phyloP scores from a whole-genome alignment of 2,329 filamentous ascomycete genomes.

The Fusarium hostae region DNA sequence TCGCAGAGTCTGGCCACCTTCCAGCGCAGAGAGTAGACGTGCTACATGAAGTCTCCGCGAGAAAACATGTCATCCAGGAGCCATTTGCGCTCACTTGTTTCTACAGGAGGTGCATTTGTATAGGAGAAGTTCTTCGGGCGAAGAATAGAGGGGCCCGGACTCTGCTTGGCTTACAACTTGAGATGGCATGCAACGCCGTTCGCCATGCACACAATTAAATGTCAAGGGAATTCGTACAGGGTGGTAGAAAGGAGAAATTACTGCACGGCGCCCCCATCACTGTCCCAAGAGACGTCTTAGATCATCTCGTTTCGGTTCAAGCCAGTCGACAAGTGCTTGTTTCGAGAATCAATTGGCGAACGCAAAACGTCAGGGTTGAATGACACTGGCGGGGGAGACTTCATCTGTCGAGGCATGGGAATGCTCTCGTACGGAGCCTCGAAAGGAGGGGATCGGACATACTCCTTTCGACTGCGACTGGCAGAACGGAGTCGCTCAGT shows the following conservation, averaged over 20 bases:
- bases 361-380: slow-evolving; percentile 53
- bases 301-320: slow-evolving; percentile 67
- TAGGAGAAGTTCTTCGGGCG: too few species aligned
- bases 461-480: slow-evolving; percentile 64
- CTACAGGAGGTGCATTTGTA: too few species aligned
- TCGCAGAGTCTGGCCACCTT: too few species aligned
- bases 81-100: too few species aligned
- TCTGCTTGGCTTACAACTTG: too few species aligned
- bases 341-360: slow-evolving; percentile 48
- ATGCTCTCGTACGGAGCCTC: slow-evolving; percentile 58
- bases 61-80: too few species aligned
- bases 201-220: too few species aligned
- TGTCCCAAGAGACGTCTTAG: slow-evolving; percentile 46
- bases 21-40: too few species aligned
- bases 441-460: slow-evolving; percentile 40
- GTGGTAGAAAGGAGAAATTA: slow-evolving; percentile 32
- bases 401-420: slow-evolving; percentile 46
- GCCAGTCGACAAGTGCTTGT: slow-evolving; percentile 60
- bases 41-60: too few species aligned
- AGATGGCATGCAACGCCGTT: too few species aligned
- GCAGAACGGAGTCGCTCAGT: slow-evolving; percentile 70
- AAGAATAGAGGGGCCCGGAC: too few species aligned
- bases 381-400: slow-evolving; percentile 52
- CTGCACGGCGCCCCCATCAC: slow-evolving; percentile 2
- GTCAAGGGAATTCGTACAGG: too few species aligned